These are phyloP conservation scores for Lepiota subincarnata DNA, from an alignment of 768 basidiomycete species.

Conservation along the genomic window DNA sequence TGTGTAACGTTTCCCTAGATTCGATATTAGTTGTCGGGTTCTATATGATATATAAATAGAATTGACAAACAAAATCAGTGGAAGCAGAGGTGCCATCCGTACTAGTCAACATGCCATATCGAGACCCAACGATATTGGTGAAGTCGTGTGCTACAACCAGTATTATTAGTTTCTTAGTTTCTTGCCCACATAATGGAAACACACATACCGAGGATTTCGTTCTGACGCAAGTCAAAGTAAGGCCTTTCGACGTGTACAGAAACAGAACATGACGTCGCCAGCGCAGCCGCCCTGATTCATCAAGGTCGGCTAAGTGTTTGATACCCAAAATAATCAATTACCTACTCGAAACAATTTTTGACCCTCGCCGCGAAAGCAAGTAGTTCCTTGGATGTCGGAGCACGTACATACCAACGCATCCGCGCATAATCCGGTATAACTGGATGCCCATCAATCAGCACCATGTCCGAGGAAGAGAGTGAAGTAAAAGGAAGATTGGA, in stretches of 20 bases:
- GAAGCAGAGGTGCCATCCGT: slow-evolving; percentile 47
- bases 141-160: slow-evolving; percentile 46
- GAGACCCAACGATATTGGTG: slow-evolving; percentile 37
- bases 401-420: slow-evolving; percentile 70
- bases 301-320: slow-evolving; percentile 9
- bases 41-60: neutral
- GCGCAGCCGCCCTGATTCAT: slow-evolving; percentile 54
- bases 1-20: slow-evolving; percentile 71
- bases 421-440: slow-evolving; percentile 83
- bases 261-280: slow-evolving; percentile 56
- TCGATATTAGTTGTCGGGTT: slow-evolving; percentile 2
- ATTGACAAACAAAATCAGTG: slow-evolving; percentile 68
- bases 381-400: slow-evolving; percentile 58
- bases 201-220: slow-evolving; percentile 43
- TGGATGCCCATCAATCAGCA: slow-evolving; percentile 20
- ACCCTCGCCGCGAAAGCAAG: slow-evolving; percentile 53
- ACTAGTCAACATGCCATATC: slow-evolving; percentile 38
- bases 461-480: neutral
- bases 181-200: neutral
- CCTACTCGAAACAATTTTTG: slow-evolving; percentile 68
- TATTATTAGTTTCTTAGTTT: neutral
- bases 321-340: slow-evolving; percentile 1
- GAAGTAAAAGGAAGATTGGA: slow-evolving; percentile 5
- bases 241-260: slow-evolving; percentile 36
- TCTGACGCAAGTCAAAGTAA: slow-evolving; percentile 60